Base-by-base conservation (phyloP, 257 asterid species). In the Solanum boliviense region DNA sequence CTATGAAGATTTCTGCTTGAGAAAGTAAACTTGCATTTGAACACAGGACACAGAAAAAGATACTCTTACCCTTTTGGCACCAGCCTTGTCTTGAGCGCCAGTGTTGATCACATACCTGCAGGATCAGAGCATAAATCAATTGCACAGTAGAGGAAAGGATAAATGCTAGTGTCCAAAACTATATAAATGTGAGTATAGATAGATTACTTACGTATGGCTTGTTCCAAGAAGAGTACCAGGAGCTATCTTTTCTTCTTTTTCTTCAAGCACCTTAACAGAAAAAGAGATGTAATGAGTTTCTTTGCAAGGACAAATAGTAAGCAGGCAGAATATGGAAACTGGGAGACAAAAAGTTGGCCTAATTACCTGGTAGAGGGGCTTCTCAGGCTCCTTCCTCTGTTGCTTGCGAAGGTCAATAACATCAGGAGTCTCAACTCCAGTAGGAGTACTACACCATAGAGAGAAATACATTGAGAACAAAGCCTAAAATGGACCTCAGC, bases 351-450 rank as follows among this genome's bases (percentile, higher is more conserved):
- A 20, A 82, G 86, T 29, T 48, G 86, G 68, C 36, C 31, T 32
- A 82, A 48, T 87, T 83, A 97, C 99, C 92, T 96, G 99, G 88
- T 96, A 97, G 75, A 97, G 98, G 86, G 99, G 97, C 93, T 96
- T 94, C 87, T 97, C 99, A n/a, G 99, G 98, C 83, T 97, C 99
- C 94, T 97, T 96, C 92, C 98, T 94, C 91, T 97, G 99, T 91
- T 97, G 99, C 91, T 97, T 97, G 36, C 99, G 99, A 34, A 97
- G 99, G 91, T 97, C 99, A 87, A 97, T 96, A 86, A 96, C 98
- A 91, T 97, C 99, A 58, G 99, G 99, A 87, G 98, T 97, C 92
- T 96, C 99, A 83, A 97, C 99, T 8, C 99, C 99, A 86, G 99
- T 97, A 85, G 99, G 99, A 71, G 99, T 97, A 91, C 99, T 97